Evolutionary conservation across 2,329 filamentous ascomycete species (phyloP).

Genomic region (Neophaeococcomyces mojaviensis): DNA sequence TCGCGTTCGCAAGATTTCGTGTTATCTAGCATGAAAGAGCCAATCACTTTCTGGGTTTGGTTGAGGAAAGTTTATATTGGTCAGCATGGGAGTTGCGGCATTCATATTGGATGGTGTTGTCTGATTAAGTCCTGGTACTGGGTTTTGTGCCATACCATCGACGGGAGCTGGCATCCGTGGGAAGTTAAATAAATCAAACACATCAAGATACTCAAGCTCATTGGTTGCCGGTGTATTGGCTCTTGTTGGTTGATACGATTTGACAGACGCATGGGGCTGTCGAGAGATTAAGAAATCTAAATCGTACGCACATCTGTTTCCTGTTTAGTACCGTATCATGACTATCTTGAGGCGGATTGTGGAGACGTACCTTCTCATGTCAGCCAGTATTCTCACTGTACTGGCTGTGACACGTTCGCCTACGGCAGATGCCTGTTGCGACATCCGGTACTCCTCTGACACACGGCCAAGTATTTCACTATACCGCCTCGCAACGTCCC

Average conservation of each 20-base stretch:
- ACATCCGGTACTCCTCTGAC: conserved; percentile 75
- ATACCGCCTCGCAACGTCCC: conserved; percentile 80
- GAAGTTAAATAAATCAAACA: conserved; percentile 93
- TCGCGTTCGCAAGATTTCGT: not conserved
- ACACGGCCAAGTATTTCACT: conserved; percentile 72
- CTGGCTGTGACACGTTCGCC: conserved; percentile 69
- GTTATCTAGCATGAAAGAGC: conserved; percentile 21
- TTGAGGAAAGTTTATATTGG: conserved; percentile 37
- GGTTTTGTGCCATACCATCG: conserved; percentile 7
- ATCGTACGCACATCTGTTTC: conserved; percentile 41
- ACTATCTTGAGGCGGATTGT: conserved; percentile 44
- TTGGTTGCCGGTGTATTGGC: conserved; percentile 61
- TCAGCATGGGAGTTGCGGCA: conserved; percentile 34
- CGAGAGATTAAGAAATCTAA: conserved; percentile 81
- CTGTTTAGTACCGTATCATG: not conserved
- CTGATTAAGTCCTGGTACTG: conserved; percentile 6
- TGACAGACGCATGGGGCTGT: conserved; percentile 47
- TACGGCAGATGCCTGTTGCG: conserved; percentile 50
- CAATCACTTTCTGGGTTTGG: conserved; percentile 42
- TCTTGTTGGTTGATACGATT: conserved; percentile 40
- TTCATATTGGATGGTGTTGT: conserved; percentile 7
- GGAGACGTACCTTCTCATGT: conserved; percentile 68
- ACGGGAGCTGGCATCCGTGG: conserved; percentile 37
- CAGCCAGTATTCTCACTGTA: conserved; percentile 76
- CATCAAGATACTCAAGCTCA: conserved; percentile 81